Base-by-base conservation (phyloP, 2,329 filamentous ascomycete species). In the Basipetospora chlamydospora region DNA sequence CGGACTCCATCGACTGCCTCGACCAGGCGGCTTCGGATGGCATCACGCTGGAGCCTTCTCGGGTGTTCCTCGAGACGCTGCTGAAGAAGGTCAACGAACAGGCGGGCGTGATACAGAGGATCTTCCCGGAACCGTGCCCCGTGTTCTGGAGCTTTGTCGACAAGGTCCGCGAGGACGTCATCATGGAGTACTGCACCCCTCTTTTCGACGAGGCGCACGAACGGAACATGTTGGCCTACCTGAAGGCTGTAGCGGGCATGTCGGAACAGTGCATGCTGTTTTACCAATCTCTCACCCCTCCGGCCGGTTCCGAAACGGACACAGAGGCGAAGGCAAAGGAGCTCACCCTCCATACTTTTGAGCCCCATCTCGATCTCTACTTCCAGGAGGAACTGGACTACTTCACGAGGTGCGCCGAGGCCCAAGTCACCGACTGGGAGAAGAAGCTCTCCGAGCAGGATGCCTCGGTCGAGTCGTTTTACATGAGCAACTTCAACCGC, bases 401-500 rank as follows among this genome's bases (percentile, higher is more conserved):
- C 50, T 96, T 96, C 55, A 80, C 78, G 21, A 70, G 70, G 38
- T 72, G 78, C 43, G 84, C 83, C 11, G 80, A 88, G 42, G 63
- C 68, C 2, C 77, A 88, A 49, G 88, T 98, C 5, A 70, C 63
- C 6, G 69, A 75, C 11, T 98, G 90, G 90, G 88, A 95, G 57
- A 85, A 84, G 58, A 84, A 92, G 51, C 67, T 95, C 22, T 83
- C 78, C 0, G 88, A 93, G 47, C 83, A 95, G 57, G 87, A 94
- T 46, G 86, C 84, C 12, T 82, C 80, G 2, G 78, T 83, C 0
- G 90, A 98, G 58, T 90, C 83, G 0, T 93, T 92, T 52, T 90
- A 86, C 60, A 95, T 96, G 88, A 81, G 80, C 17, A 95, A 86
- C 53, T 76, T 96, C 50, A 95, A 88, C 52, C 73, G 90, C 18